Conservation (phyloP, 306 rosid genomes). For the Lathyrus tuberosus region DNA sequence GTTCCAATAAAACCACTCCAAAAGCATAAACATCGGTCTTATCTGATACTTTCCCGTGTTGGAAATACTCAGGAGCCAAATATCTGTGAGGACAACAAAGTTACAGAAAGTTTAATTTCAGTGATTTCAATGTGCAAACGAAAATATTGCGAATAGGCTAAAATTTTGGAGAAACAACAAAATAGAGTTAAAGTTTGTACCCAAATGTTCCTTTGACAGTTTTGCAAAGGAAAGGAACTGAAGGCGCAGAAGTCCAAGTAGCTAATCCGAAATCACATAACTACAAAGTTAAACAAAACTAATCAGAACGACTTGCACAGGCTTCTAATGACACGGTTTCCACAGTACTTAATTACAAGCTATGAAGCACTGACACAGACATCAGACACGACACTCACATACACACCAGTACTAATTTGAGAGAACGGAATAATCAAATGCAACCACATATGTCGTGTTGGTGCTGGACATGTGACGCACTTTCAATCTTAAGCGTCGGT, state of each 20-base stretch:
- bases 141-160: neutral
- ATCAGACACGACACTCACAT: neutral
- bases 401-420: neutral
- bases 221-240: slow-evolving; percentile 94
- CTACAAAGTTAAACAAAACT: slow-evolving; percentile 50
- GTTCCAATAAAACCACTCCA: slow-evolving; percentile 91
- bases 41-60: slow-evolving; percentile 94
- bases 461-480: neutral
- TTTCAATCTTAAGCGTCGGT: neutral
- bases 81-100: slow-evolving; percentile 51
- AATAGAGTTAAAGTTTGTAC: slow-evolving; percentile 48
- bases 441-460: neutral
- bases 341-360: neutral
- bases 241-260: slow-evolving; percentile 98
- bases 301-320: slow-evolving; percentile 30
- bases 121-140: slow-evolving; percentile 10
- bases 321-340: neutral
- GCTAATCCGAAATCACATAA: slow-evolving; percentile 96
- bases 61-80: slow-evolving; percentile 98
- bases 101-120: slow-evolving; percentile 17
- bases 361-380: neutral
- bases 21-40: slow-evolving; percentile 95
- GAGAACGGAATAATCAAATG: neutral
- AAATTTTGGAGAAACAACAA: slow-evolving; percentile 27
- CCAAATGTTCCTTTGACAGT: slow-evolving; percentile 99